A percentile compares a stretch with the other conserved stretches of the same genome.
phyloP scores from a whole-genome alignment of 129 eudicot species.

The Helichrysum umbraculigerum region DNA sequence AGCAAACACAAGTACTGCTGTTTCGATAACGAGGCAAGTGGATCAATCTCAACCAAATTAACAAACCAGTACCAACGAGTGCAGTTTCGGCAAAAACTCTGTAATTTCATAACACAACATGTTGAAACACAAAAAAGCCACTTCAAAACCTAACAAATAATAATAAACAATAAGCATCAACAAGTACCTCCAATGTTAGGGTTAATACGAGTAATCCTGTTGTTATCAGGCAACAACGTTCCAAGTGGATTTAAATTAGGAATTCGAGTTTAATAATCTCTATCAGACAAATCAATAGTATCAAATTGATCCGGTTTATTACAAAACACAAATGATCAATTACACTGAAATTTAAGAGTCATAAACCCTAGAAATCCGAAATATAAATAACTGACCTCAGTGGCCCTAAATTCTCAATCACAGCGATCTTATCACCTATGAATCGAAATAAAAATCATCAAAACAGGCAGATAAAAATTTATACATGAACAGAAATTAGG shows the following conservation, averaged over 20 bases:
- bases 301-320: conserved; percentile 89
- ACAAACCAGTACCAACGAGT: conserved; percentile 88
- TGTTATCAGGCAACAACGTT: conserved; percentile 79
- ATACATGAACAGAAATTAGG: conserved; percentile 7
- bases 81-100: conserved; percentile 98
- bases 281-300: conserved; percentile 89
- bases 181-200: conserved; percentile 88
- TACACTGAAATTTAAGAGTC: background rate
- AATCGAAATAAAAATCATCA: background rate
- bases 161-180: background rate
- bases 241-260: conserved; percentile 84
- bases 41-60: conserved; percentile 96
- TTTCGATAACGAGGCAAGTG: conserved; percentile 88
- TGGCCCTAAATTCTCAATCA: conserved; percentile 93
- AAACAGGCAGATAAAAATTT: background rate
- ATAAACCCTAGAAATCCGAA: conserved; percentile 26
- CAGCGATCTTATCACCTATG: conserved; percentile 85
- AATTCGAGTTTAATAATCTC: conserved; percentile 95
- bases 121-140: conserved; percentile 26
- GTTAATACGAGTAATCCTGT: conserved; percentile 89
- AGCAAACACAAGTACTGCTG: conserved; percentile 82
- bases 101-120: conserved; percentile 43
- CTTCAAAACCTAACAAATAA: background rate
- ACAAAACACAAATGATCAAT: background rate
- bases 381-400: conserved; percentile 60